Evolutionary conservation across 257 asterid genomes (phyloP).

Genomic region (Nicotiana tabacum): DNA sequence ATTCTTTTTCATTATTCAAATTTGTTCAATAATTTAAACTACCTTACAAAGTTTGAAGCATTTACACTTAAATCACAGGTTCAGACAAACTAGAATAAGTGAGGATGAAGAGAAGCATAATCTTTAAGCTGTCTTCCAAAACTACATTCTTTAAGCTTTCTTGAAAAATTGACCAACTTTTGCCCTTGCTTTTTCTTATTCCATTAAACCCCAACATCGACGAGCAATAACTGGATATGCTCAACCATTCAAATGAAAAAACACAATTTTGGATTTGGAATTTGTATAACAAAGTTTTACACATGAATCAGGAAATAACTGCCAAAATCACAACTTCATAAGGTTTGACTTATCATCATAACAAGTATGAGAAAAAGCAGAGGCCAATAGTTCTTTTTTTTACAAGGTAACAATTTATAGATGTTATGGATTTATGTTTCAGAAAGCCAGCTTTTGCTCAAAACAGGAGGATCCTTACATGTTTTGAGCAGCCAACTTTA

Average conservation of each 20-base stretch:
- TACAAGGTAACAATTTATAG: background rate
- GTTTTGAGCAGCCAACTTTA: background rate
- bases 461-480: background rate
- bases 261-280: background rate
- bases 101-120: background rate
- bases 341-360: background rate
- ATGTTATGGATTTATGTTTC: background rate
- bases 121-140: background rate
- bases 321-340: background rate
- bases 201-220: background rate
- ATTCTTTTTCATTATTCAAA: background rate
- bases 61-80: background rate
- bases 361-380: background rate
- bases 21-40: background rate
- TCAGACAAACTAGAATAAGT: background rate
- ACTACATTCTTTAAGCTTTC: background rate
- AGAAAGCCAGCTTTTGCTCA: background rate
- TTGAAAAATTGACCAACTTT: background rate
- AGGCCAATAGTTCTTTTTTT: background rate
- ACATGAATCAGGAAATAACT: background rate
- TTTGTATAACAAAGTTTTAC: background rate
- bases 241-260: background rate
- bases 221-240: background rate
- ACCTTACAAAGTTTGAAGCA: background rate
- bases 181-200: background rate